phyloP scores from a whole-genome alignment of 2,329 filamentous ascomycete genomes.

The Aschersonia sp. region DNA sequence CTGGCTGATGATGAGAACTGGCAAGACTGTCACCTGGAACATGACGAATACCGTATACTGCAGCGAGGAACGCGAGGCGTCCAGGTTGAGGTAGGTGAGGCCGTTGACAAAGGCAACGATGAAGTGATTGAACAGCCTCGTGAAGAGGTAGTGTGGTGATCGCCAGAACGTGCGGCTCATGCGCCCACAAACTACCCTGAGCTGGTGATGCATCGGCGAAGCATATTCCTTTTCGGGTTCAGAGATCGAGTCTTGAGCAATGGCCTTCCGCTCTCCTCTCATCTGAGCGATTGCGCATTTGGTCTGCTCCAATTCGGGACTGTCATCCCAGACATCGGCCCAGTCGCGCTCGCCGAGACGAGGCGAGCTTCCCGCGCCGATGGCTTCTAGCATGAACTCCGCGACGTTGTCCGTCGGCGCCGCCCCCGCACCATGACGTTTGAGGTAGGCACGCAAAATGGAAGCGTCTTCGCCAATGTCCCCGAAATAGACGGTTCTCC shows the following conservation, averaged over 20 bases:
- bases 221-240: constrained; percentile 63
- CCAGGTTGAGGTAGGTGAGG: constrained; percentile 64
- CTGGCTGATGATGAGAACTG: constrained; percentile 69
- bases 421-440: constrained; percentile 44
- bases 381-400: constrained; percentile 78
- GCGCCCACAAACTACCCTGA: constrained; percentile 58
- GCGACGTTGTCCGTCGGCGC: constrained; percentile 42
- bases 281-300: constrained; percentile 54
- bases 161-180: constrained; percentile 74
- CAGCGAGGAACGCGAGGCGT: constrained; percentile 59
- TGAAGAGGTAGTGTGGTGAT: constrained; percentile 79
- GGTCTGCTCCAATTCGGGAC: constrained; percentile 50
- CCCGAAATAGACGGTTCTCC: constrained; percentile 74
- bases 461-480: constrained; percentile 65
- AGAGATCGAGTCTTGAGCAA: constrained; percentile 26
- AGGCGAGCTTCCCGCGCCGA: constrained; percentile 59
- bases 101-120: constrained; percentile 66
- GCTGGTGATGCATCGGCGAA: constrained; percentile 64
- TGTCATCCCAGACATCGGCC: constrained; percentile 66
- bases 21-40: constrained; percentile 78
- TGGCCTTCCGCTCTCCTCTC: constrained; percentile 41
- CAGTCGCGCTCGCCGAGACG: constrained; percentile 64
- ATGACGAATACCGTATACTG: constrained; percentile 83
- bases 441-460: constrained; percentile 51
- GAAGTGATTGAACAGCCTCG: constrained; percentile 72